phyloP scores from a whole-genome alignment of 371 early-diverging fungal species.

The Mucor velutinosus region DNA sequence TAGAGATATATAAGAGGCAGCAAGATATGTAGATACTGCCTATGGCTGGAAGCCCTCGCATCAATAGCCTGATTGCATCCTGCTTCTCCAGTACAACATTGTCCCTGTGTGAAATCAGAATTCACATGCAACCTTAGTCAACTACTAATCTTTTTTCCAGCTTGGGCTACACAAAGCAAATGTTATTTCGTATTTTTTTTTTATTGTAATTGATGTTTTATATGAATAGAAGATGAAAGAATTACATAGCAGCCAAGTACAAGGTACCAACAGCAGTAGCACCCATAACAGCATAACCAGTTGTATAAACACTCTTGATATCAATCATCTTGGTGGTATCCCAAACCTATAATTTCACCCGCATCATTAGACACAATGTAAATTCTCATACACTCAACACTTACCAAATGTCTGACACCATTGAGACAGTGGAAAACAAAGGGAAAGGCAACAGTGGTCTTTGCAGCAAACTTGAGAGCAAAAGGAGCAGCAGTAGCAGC shows the following conservation, averaged over 20 bases:
- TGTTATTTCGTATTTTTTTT: not conserved
- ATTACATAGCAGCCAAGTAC: conserved; percentile 61
- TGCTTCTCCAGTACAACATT: not conserved
- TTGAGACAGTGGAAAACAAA: conserved; percentile 86
- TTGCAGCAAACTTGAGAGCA: conserved; percentile 45
- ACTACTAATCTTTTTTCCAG: conserved; percentile 4
- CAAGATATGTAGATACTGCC: no score
- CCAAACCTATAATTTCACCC: conserved; percentile 65
- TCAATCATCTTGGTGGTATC: conserved; percentile 72
- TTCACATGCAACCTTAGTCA: conserved; percentile 6
- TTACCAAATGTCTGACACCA: conserved; percentile 87
- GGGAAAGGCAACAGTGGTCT: conserved; percentile 64
- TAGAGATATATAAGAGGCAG: not conserved
- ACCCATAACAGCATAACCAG: conserved; percentile 83
- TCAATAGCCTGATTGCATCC: not conserved
- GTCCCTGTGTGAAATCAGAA: not conserved
- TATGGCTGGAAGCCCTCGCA: no score
- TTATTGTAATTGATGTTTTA: not conserved
- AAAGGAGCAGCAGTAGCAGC: conserved; percentile 48
- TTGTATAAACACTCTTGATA: conserved; percentile 77
- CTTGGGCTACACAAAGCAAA: not conserved
- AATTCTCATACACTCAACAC: not conserved
- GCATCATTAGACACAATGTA: not conserved
- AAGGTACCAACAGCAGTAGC: conserved; percentile 62
- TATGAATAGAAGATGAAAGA: not conserved